A percentile compares a stretch with the other conserved stretches of the same genome.
phyloP scores from a whole-genome alignment of 2,329 filamentous ascomycete genomes.

The Thielaviopsis cerberus region DNA sequence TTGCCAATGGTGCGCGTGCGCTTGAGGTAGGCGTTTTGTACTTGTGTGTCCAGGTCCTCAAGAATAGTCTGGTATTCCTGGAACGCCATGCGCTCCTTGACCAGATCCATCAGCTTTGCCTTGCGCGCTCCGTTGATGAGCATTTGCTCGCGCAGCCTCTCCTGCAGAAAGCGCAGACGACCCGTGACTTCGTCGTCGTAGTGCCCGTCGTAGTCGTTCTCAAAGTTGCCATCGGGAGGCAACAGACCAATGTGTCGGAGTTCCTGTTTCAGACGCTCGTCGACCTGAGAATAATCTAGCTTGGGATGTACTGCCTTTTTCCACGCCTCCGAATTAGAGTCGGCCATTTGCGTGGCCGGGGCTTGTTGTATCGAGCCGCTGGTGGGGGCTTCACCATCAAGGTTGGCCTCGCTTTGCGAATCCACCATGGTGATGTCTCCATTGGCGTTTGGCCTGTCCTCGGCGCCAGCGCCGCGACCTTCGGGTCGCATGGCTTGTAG shows the following conservation, averaged over 20 bases:
- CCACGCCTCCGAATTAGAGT: slow-evolving; percentile 58
- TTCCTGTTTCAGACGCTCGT: slow-evolving; percentile 81
- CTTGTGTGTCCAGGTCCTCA: slow-evolving; percentile 86
- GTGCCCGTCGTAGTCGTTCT: slow-evolving; percentile 70
- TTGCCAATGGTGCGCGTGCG: slow-evolving; percentile 87
- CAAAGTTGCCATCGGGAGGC: slow-evolving; percentile 36
- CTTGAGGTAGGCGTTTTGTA: slow-evolving; percentile 89
- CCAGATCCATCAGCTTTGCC: slow-evolving; percentile 65
- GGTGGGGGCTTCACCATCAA: slow-evolving; percentile 25
- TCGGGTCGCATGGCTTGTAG: slow-evolving; percentile 69
- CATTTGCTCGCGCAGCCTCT: slow-evolving; percentile 63
- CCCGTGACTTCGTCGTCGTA: slow-evolving; percentile 89
- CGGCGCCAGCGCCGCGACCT: slow-evolving; percentile 33
- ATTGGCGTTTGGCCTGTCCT: slow-evolving; percentile 36
- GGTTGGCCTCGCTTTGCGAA: slow-evolving; percentile 19
- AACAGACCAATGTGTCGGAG: slow-evolving; percentile 80
- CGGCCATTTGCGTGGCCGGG: slow-evolving; percentile 62
- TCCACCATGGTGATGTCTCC: slow-evolving; percentile 18
- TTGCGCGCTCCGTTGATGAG: slow-evolving; percentile 84
- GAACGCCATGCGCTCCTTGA: slow-evolving; percentile 81
- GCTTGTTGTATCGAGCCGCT: slow-evolving; percentile 16
- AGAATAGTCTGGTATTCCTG: slow-evolving; percentile 95
- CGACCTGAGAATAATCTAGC: slow-evolving; percentile 69
- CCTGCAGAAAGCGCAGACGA: slow-evolving; percentile 68
- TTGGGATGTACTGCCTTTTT: slow-evolving; percentile 59